phyloP scores from a whole-genome alignment of 805 yeast genomes.

The Starmerella bombicola region DNA sequence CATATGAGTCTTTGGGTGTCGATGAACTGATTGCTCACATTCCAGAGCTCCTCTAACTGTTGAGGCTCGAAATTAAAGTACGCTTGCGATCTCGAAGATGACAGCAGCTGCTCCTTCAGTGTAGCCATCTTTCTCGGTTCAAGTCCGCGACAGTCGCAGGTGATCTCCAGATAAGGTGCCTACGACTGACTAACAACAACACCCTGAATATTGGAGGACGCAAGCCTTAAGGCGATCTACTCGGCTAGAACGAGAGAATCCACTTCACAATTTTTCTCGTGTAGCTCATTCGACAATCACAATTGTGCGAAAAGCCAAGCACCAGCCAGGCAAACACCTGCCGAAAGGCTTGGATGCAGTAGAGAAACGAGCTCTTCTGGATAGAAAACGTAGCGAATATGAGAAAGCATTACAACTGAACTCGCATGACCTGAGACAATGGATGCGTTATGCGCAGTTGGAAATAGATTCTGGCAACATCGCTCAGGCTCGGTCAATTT shows the following conservation, averaged over 20 bases:
- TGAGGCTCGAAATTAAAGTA: conserved; percentile 40
- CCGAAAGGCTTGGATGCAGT: conserved; percentile 54
- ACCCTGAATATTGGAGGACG: too few relatives aligned
- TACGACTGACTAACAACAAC: too few relatives aligned
- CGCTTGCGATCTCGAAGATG: conserved; percentile 39
- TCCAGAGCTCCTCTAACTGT: conserved; percentile 34
- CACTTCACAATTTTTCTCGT: too few relatives aligned
- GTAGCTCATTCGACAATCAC: too few relatives aligned
- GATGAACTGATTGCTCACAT: conserved; percentile 33
- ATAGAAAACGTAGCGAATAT: conserved; percentile 64
- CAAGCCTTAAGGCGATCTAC: too few relatives aligned
- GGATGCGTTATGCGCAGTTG: conserved; percentile 85
- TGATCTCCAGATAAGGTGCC: too few relatives aligned
- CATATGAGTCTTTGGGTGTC: conserved; percentile 19
- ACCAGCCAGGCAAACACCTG: too few relatives aligned
- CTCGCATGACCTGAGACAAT: conserved; percentile 67
- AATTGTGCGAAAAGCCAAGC: too few relatives aligned
- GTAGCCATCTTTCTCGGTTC: too few relatives aligned
- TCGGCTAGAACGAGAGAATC: too few relatives aligned
- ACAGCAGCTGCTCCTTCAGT: conserved; percentile 36
- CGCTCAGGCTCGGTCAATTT: conserved; percentile 69
- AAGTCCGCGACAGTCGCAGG: too few relatives aligned
- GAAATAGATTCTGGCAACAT: conserved; percentile 71
- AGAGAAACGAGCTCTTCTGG: conserved; percentile 64
- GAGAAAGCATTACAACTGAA: conserved; percentile 83